Base-by-base conservation (phyloP, 441 rosid genomes). In the Biscutella laevigata region DNA sequence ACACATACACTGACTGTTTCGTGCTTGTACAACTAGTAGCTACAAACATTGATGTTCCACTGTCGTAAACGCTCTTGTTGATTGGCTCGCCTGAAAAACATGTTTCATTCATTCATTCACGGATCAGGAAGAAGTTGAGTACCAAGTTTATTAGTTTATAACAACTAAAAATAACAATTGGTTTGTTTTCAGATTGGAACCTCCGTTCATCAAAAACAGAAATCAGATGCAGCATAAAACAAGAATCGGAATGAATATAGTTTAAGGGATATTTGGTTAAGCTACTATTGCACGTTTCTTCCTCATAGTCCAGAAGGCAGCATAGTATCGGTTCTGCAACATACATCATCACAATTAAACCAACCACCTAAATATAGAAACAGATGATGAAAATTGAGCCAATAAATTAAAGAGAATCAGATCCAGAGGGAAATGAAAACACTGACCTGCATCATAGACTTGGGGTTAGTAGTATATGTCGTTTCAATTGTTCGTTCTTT, bases 401-500 rank as follows among this genome's bases (percentile, higher is more conserved):
- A 8, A 25, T 19, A 50, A 34, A 33, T 35, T 49, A 27, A 0
- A 41, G 10, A 22, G 9, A 25, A 40, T 35, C 38, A 55, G 15
- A 47, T 40, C 17, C 15, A 35, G 35, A 44, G 14, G 17, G 26
- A 4, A 17, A 37, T 44, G 37, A 19, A 29, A 51, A 58, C 33
- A 27, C 86, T 73, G 66, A 86, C 98, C 69, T 92, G 99, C 97
- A 92, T 92, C 99, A 92, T 92, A 14, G 97, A 77, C 38, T 71
- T 75, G 4, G 81, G 83, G 77, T 88, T 92, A 40, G 87, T 74
- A 19, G 95, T 84, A 64, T 92, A 92, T 2, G 99, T 88, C 47
- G 99, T 86, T 65, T 84, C 92, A 25, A 92, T 60, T 56, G 81
- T 92, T 52, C 62, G 75, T 68, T 92, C 95, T 70, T 78, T 92